These are phyloP conservation scores for Euptelea pleiosperma DNA, from an alignment of 164 flowering plant genomes.

Conservation along the genomic window DNA sequence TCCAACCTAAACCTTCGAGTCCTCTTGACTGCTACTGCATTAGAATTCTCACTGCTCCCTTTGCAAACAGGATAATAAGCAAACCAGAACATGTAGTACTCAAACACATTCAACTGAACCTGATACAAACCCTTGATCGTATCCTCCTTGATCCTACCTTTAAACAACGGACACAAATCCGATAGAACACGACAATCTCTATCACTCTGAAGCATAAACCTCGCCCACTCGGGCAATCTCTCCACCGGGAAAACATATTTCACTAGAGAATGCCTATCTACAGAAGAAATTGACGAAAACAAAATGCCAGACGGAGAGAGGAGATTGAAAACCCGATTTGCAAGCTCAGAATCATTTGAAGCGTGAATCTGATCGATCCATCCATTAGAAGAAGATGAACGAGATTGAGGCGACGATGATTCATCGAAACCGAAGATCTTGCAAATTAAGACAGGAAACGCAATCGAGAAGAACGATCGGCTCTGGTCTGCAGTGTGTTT, in stretches of 20 bases:
- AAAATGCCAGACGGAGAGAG: constrained; percentile 61
- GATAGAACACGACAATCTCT: constrained; percentile 37
- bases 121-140: constrained; percentile 39
- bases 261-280: constrained; percentile 61
- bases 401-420: constrained; percentile 20
- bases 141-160: constrained; percentile 47
- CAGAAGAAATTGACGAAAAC: constrained; percentile 46
- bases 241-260: constrained; percentile 76
- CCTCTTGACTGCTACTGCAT: constrained; percentile 22
- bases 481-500: constrained; percentile 61
- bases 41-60: constrained; percentile 43
- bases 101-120: constrained; percentile 73
- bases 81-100: constrained; percentile 88
- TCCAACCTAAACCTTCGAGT: constrained; percentile 47
- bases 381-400: constrained; percentile 22
- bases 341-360: constrained; percentile 34
- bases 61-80: constrained; percentile 80
- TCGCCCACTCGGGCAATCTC: constrained; percentile 75
- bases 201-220: constrained; percentile 44
- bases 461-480: constrained; percentile 69
- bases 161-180: constrained; percentile 62
- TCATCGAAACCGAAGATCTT: constrained; percentile 72
- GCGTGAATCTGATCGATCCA: constrained; percentile 56
- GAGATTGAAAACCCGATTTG: constrained; percentile 41
- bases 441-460: constrained; percentile 75